Conservation (phyloP, 169 alveolate species). For the Plasmodium sp. region DNA sequence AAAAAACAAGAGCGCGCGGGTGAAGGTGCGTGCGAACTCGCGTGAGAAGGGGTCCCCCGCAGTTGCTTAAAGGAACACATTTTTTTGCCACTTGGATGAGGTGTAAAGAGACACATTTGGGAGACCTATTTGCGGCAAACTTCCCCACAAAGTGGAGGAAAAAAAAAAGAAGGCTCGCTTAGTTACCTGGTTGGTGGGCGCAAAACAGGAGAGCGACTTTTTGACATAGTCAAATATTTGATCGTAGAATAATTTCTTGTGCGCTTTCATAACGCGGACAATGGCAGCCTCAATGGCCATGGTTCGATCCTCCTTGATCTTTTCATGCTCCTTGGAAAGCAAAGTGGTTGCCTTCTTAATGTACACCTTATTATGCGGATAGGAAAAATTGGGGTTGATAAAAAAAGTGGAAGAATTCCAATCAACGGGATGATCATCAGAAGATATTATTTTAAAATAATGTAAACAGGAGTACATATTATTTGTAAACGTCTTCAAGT, state of each 20-base stretch:
- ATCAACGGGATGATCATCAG: constrained; percentile 22
- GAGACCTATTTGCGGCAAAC: neutral
- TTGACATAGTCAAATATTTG: constrained; percentile 71
- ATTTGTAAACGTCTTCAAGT: constrained; percentile 51
- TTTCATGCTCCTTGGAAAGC: constrained; percentile 68
- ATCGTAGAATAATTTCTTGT: constrained; percentile 64
- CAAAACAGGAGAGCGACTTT: constrained; percentile 37
- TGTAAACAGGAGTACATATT: constrained; percentile 57
- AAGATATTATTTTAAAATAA: constrained; percentile 12
- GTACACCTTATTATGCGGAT: constrained; percentile 36
- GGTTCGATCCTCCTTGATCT: constrained; percentile 83
- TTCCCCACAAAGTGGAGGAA: neutral
- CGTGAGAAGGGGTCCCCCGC: neutral
- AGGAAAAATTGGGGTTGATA: constrained; percentile 33
- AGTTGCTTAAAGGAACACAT: neutral
- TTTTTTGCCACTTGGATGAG: neutral
- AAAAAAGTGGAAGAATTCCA: constrained; percentile 60
- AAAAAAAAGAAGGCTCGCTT: neutral
- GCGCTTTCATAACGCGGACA: constrained; percentile 88
- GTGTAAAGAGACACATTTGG: neutral
- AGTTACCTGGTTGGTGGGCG: constrained; percentile 71
- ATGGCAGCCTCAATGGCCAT: constrained; percentile 90
- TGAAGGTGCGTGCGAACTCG: neutral
- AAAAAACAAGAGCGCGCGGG: neutral
- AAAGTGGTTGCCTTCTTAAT: constrained; percentile 54